Evolutionary conservation across 768 basidiomycete species (phyloP).

Genomic region (Rhizopogon sp.): DNA sequence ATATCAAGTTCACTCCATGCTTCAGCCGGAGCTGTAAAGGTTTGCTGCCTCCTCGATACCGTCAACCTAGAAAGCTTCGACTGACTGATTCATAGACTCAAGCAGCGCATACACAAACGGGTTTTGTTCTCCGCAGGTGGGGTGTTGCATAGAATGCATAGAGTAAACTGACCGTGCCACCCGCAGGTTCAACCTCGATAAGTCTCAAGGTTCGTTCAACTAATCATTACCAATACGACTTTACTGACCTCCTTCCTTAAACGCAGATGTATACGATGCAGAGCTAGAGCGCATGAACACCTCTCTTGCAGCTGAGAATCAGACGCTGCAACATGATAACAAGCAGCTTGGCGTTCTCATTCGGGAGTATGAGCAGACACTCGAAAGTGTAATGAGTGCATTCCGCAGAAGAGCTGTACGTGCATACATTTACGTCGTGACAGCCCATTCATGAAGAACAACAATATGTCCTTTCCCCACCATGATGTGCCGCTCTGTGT

Average conservation of each 20-base stretch:
- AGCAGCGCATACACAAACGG: conserved; percentile 85
- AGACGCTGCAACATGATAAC: conserved; percentile 85
- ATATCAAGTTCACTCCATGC: conserved; percentile 68
- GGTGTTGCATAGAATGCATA: conserved; percentile 15
- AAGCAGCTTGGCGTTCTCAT: conserved; percentile 88
- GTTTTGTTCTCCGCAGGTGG: conserved; percentile 83
- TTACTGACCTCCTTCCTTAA: conserved; percentile 1
- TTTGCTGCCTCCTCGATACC: conserved; percentile 26
- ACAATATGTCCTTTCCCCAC: not conserved
- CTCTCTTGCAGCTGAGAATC: conserved; percentile 77
- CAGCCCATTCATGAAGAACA: not conserved
- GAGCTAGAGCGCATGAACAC: conserved; percentile 89
- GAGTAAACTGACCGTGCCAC: not conserved
- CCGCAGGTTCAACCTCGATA: conserved; percentile 81
- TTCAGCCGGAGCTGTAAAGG: conserved; percentile 78
- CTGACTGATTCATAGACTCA: conserved; percentile 50
- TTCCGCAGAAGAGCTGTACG: conserved; percentile 90
- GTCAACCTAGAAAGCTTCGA: not conserved
- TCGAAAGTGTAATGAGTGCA: conserved; percentile 89
- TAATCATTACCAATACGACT: not conserved
- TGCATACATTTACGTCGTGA: conserved; percentile 12
- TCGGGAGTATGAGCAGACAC: conserved; percentile 94
- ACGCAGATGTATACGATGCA: conserved; percentile 79
- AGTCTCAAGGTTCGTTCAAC: conserved; percentile 59
- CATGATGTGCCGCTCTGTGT: not conserved